phyloP scores from a whole-genome alignment of 2,329 filamentous ascomycete genomes.

The Fusarium robinianum region DNA sequence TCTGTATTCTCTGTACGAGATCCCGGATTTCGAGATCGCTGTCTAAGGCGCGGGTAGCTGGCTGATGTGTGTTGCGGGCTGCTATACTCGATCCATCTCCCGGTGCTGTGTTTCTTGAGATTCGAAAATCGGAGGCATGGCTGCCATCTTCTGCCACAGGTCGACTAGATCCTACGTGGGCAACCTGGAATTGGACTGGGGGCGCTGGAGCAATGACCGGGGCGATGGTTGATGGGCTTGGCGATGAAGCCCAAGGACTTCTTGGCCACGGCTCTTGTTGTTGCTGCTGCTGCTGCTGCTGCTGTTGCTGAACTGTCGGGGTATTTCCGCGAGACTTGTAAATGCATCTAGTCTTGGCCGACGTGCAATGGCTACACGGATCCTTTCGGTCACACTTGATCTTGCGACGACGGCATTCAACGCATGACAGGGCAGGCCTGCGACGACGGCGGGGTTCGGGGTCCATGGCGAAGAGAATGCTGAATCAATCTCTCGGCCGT shows the following conservation, averaged over 20 bases:
- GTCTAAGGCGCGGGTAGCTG: no score
- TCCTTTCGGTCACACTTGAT: constrained; percentile 2
- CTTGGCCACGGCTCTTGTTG: no score
- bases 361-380: constrained; percentile 2
- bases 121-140: no score
- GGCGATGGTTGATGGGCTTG: no score
- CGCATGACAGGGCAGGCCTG: not conserved
- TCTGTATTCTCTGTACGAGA: not conserved
- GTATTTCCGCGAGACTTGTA: constrained; percentile 1
- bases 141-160: no score
- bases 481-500: no score
- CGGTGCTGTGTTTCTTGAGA: no score
- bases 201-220: no score
- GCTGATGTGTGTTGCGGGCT: not conserved
- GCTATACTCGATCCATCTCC: not conserved
- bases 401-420: not conserved
- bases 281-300: not conserved
- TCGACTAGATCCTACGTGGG: no score
- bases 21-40: not conserved
- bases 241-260: no score
- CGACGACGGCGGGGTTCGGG: not conserved
- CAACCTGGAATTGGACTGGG: no score
- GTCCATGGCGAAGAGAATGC: no score
- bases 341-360: constrained; percentile 1
- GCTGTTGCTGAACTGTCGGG: constrained; percentile 1